Base-by-base conservation (phyloP, 352 stramenopile genomes). In the Globisporangium uncinulatum region DNA sequence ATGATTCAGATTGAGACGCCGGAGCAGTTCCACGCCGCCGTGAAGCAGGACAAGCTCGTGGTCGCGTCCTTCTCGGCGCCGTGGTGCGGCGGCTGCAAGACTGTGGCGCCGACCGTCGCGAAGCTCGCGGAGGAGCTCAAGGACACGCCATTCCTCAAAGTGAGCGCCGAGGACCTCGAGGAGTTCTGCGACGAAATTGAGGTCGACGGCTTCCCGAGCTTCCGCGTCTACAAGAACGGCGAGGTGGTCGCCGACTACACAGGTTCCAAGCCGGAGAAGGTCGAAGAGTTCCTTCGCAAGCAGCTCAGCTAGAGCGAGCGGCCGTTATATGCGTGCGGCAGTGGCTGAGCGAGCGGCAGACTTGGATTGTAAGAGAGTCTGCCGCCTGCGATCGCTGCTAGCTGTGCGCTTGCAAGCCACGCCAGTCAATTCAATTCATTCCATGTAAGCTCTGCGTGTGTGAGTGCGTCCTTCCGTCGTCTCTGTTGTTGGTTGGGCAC, bases 191-290 rank as follows among this genome's bases (percentile, higher is more conserved):
- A 89, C 44, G 79, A 89, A 61, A 59, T 88, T n/a, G 76, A 87
- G 39, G 78, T 92, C 39, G 72, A 87, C 54, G 81, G 73, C 57
- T 89, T 86, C 66, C 83, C 83, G n/a, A 71, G 74, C 55, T 87
- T 92, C 54, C 81, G 81, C 60, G 66, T 89, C 34, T 92, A 90
- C 75, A 81, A 79, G 60, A 66, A 63, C 31, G 69, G 67, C 62
- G 71, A 85, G 51, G 50, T 85, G 6, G 7, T 83, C 8, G 76
- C 69, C n/a, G 77, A 92, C 57, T 76, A 76, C 67, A 73, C 67
- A 34, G 79, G 83, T 70, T 84, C 78, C 62, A 90, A 89, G 67
- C 64, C 73, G 31, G 83, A 92, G 52, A 88, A 90, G 68, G 67
- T 87, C 51, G 82, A 89, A 61, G 67, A 86, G 57, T 86, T 92